These are phyloP conservation scores for Shiraia sp. DNA, from an alignment of 2,329 filamentous ascomycete species.

Conservation along the genomic window DNA sequence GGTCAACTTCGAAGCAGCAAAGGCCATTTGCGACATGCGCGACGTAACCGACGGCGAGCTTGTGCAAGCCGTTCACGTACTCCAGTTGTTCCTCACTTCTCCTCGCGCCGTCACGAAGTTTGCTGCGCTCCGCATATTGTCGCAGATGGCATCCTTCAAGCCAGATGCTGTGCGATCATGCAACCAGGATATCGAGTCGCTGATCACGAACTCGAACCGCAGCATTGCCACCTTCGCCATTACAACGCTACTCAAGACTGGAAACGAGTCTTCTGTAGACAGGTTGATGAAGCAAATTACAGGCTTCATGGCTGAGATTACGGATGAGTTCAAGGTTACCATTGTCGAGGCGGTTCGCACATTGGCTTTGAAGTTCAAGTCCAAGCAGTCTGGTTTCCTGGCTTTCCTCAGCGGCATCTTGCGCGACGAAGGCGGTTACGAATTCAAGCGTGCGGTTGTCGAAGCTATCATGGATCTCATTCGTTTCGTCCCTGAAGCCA, in stretches of 20 bases:
- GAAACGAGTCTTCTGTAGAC: slow-evolving; percentile 96
- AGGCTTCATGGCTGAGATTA: slow-evolving; percentile 98
- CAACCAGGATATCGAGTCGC: slow-evolving; percentile 95
- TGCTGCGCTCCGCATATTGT: slow-evolving; percentile 91
- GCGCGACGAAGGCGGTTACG: slow-evolving; percentile 94
- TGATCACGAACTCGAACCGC: slow-evolving; percentile 96
- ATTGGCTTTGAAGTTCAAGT: slow-evolving; percentile 94
- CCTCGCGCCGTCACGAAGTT: slow-evolving; percentile 97
- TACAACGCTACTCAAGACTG: slow-evolving; percentile 95
- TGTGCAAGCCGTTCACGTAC: slow-evolving; percentile 86
- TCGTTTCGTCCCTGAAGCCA: slow-evolving; percentile 93
- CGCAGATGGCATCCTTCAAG: slow-evolving; percentile 96
- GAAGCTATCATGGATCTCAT: slow-evolving; percentile 99
- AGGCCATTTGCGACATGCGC: slow-evolving; percentile 93
- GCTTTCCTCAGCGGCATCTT: slow-evolving; percentile 96
- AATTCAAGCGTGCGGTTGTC: slow-evolving; percentile 96
- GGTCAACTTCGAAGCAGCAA: slow-evolving; percentile 96
- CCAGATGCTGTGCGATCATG: slow-evolving; percentile 88
- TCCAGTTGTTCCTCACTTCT: slow-evolving; percentile 95
- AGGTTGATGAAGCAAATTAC: slow-evolving; percentile 98
- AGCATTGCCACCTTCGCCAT: slow-evolving; percentile 98
- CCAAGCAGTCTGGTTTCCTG: slow-evolving; percentile 97
- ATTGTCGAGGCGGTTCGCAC: slow-evolving; percentile 98
- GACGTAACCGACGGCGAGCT: slow-evolving; percentile 93
- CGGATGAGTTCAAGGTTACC: slow-evolving; percentile 99